Evolutionary conservation across 129 eudicot species (phyloP), one percentile per base, ranked within the genome.

Genomic region (Tagetes patula): DNA sequence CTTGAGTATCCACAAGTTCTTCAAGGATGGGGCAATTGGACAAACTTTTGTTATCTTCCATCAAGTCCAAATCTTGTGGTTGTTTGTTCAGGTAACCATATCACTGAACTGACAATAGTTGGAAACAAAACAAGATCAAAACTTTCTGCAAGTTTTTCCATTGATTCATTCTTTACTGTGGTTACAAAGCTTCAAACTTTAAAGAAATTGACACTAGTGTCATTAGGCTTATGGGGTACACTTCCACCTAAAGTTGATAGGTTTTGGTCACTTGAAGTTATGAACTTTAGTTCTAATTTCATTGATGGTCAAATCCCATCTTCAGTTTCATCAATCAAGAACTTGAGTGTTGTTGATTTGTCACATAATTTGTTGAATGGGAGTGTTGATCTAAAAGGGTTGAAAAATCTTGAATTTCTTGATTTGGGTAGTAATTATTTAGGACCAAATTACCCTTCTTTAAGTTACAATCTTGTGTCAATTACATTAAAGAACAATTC

Each of bases 221-320:
- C 94, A 7, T 11, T 94, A 40, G 99, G 99, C 1, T 38, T 94
- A 52, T 88, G 97, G 97, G 99, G 97, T 31, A 71, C 91, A 2
- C 67, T 94, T 8, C 97, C 99, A 2, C 75, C 82, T 6, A 94
- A 86, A 20, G 81, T 90, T 66, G 82, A 75, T 59, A 76, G 94
- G 82, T 80, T 94, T 62, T 36, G 68, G 55, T 83, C 89, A 9
- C 96, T 94, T 32, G 71, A 86, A 75, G 87, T 77, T 20, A 78
- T 94, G 56, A 88, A 94, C 71, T 80, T 94, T 6, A 94, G 91
- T 73, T 88, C 99, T 10, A 94, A 94, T 66, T 87, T 77, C 86
- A 83, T 94, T 1, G 78, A 20, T 82, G 97, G 96, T 36, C 76
- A 79, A 45, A 83, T 94, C 50, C 99, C 99, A 11, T 6, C 78